phyloP scores from a whole-genome alignment of 176 grass and related monocot genomes.

The Panicum miliaceum region DNA sequence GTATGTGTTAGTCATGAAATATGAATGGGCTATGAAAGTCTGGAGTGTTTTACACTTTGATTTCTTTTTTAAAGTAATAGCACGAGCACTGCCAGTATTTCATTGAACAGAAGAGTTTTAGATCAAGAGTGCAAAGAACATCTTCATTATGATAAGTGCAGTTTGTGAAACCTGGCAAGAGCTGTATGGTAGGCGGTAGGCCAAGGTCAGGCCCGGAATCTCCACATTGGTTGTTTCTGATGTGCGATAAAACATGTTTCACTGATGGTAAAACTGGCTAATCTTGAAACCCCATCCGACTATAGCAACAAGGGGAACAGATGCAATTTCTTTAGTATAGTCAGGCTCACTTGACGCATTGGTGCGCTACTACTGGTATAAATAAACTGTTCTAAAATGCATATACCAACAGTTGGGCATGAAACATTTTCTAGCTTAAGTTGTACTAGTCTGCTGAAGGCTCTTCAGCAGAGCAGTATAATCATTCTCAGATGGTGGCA shows the following conservation, averaged over 20 bases:
- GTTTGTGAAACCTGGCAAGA: conserved; percentile 7
- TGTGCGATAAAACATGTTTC: too few relatives aligned
- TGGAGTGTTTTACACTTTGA: neutral
- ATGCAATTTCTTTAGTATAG: conserved; percentile 12
- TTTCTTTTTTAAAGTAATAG: neutral
- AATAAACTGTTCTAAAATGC: neutral
- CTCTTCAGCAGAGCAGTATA: neutral
- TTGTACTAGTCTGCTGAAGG: neutral
- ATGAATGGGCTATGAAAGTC: neutral
- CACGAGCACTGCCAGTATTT: neutral
- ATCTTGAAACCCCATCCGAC: neutral
- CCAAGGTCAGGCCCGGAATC: neutral
- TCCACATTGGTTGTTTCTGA: neutral
- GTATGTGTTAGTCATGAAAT: neutral
- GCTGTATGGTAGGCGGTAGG: neutral
- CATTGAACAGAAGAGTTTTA: neutral
- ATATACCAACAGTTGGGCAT: neutral
- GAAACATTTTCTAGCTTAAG: neutral
- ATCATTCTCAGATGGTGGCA: neutral
- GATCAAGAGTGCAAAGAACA: neutral
- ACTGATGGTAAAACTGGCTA: neutral
- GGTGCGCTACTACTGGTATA: neutral
- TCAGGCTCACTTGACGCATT: conserved; percentile 19
- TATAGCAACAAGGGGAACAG: neutral
- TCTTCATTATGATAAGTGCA: neutral